Percentiles rank a stretch among this genome's conserved stretches.
phyloP scores from a whole-genome alignment of 176 grass and related monocot genomes.

The Triticum dicoccoides region DNA sequence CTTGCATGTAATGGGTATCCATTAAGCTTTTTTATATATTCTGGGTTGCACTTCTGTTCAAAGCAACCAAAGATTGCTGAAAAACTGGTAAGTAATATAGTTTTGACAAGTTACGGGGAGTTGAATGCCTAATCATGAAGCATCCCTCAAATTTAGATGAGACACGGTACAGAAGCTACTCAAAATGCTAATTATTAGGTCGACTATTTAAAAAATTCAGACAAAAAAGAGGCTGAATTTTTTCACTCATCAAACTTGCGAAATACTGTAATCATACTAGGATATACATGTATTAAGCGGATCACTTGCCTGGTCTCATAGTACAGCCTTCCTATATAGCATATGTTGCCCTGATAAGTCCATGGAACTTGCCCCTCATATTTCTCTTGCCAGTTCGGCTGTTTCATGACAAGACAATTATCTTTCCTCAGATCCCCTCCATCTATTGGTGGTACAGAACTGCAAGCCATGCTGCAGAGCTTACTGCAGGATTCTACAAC shows the following conservation, averaged over 20 bases:
- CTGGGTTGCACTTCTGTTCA: neutral
- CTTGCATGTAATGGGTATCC: neutral
- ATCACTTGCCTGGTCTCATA: neutral
- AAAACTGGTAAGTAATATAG: neutral
- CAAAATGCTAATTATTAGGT: conserved; percentile 7
- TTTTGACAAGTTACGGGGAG: neutral
- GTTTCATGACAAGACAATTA: conserved; percentile 1
- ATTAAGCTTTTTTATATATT: neutral
- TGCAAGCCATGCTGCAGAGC: conserved; percentile 81
- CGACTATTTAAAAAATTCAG: neutral
- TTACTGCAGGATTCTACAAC: conserved; percentile 93
- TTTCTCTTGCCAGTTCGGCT: neutral
- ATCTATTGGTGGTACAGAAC: conserved; percentile 89
- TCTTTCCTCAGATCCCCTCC: conserved; percentile 69
- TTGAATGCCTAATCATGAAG: neutral
- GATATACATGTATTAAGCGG: neutral
- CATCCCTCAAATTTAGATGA: neutral
- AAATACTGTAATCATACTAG: neutral
- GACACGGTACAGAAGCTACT: neutral
- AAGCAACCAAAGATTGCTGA: conserved; percentile 16
- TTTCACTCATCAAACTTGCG: neutral
- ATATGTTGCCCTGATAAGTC: conserved; percentile 12
- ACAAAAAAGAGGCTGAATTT: neutral
- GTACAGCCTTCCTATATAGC: neutral
- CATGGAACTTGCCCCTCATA: neutral